Conservation (phyloP, 495 filamentous ascomycete species). For the Penicillium cosmopolitanum region DNA sequence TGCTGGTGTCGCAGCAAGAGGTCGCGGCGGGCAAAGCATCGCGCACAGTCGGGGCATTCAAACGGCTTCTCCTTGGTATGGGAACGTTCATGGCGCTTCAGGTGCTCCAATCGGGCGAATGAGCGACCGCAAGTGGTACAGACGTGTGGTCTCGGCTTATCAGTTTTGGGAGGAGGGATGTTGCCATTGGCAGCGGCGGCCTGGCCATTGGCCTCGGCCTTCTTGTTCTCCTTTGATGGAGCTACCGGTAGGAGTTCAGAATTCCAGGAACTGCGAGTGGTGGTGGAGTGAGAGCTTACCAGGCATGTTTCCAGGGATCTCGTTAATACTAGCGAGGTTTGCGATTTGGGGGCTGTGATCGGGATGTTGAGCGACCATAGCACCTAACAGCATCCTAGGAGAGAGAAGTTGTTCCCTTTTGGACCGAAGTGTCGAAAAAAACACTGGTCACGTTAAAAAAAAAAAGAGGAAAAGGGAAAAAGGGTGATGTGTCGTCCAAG, state of each 20-base stretch:
- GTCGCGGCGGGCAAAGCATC: constrained; percentile 95
- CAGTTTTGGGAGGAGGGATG: constrained; percentile 82
- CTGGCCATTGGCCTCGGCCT: constrained; percentile 41
- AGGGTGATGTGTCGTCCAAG: constrained; percentile 1
- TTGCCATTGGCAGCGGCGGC: constrained; percentile 29
- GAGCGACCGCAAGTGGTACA: constrained; percentile 92
- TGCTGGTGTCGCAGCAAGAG: constrained; percentile 94
- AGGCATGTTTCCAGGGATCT: constrained; percentile 46
- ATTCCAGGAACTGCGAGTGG: constrained; percentile 10
- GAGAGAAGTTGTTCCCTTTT: constrained; percentile 9
- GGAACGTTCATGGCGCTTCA: constrained; percentile 97
- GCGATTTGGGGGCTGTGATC: constrained; percentile 42
- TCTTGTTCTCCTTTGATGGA: constrained; percentile 36
- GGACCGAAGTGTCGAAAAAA: constrained; percentile 15
- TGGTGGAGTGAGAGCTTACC: constrained; percentile 34
- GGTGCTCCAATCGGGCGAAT: constrained; percentile 93
- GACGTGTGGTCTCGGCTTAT: constrained; percentile 95
- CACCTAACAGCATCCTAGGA: constrained; percentile 43
- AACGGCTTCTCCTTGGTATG: constrained; percentile 99
- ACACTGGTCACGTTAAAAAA: constrained; percentile 11
- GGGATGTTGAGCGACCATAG: constrained; percentile 45
- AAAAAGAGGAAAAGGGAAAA: constrained; percentile 1
- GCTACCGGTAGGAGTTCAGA: constrained; percentile 29
- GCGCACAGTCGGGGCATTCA: constrained; percentile 91
- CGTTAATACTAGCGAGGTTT: constrained; percentile 52